phyloP scores from a whole-genome alignment of 2,329 filamentous ascomycete species.

The Fusarium devonianum region DNA sequence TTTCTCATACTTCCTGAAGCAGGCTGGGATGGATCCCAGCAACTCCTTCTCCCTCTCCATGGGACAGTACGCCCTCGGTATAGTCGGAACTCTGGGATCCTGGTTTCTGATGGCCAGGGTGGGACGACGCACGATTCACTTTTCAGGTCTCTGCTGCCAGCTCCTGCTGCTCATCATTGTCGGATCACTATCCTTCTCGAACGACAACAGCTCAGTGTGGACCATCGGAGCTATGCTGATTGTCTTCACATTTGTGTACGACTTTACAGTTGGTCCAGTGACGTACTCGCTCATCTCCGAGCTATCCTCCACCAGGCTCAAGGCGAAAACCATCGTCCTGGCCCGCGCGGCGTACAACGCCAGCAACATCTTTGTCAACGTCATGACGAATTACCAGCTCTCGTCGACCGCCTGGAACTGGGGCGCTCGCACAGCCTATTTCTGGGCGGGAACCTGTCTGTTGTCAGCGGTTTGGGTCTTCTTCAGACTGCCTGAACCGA shows the following conservation, averaged over 20 bases:
- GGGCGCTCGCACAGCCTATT: conserved; percentile 56
- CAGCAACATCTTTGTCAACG: conserved; percentile 58
- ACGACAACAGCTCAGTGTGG: conserved; percentile 48
- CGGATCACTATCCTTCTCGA: conserved; percentile 49
- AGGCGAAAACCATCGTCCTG: conserved; percentile 62
- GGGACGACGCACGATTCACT: conserved; percentile 59
- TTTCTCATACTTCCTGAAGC: conserved; percentile 55
- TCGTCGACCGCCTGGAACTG: conserved; percentile 56
- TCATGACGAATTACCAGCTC: conserved; percentile 58
- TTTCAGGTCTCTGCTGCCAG: conserved; percentile 53
- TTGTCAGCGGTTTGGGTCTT: conserved; percentile 58
- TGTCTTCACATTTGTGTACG: conserved; percentile 61
- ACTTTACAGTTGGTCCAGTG: conserved; percentile 62
- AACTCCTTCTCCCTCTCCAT: conserved; percentile 57
- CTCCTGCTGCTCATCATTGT: conserved; percentile 51
- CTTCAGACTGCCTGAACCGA: conserved; percentile 61
- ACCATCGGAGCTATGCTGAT: conserved; percentile 57
- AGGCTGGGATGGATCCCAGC: conserved; percentile 53
- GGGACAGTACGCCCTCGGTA: conserved; percentile 58
- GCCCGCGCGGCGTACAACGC: conserved; percentile 54
- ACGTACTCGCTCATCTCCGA: conserved; percentile 62
- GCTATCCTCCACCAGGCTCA: conserved; percentile 60
- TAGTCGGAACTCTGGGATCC: conserved; percentile 58
- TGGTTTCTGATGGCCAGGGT: conserved; percentile 59
- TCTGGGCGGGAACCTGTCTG: conserved; percentile 58